Conservation (phyloP, 2,329 filamentous ascomycete species). For the Alternaria metachromatica region DNA sequence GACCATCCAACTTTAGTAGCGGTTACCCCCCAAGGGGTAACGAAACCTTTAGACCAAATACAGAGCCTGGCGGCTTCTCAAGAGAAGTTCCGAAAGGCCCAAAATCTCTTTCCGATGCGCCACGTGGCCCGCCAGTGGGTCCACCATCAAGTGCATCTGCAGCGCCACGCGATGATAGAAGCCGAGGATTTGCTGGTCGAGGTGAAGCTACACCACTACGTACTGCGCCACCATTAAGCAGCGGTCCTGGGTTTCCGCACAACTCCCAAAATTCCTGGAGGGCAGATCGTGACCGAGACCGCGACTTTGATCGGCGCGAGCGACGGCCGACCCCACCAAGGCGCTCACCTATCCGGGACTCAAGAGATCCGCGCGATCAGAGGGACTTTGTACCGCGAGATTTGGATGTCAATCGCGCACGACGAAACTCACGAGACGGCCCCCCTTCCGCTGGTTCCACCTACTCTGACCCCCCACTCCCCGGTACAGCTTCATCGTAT, state of each 20-base stretch:
- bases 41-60: conserved; percentile 37
- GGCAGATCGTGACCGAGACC: conserved; percentile 59
- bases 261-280: conserved; percentile 60
- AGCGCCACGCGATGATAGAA: conserved; percentile 61
- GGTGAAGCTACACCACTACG: conserved; percentile 68
- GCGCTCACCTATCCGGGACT: conserved; percentile 66
- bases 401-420: conserved; percentile 70
- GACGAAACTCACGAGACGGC: conserved; percentile 74
- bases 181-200: conserved; percentile 65
- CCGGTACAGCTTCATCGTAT: conserved; percentile 60
- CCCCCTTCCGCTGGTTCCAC: conserved; percentile 75
- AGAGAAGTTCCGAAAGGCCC: conserved; percentile 80
- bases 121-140: conserved; percentile 47
- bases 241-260: conserved; percentile 27
- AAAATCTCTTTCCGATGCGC: conserved; percentile 75
- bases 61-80: conserved; percentile 38
- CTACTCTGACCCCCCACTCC: conserved; percentile 68
- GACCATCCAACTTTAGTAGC: conserved; percentile 69
- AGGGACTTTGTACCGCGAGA: conserved; percentile 67
- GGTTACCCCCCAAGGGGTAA: conserved; percentile 60
- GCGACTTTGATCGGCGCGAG: conserved; percentile 61
- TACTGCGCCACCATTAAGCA: conserved; percentile 60
- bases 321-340: conserved; percentile 68
- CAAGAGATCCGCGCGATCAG: conserved; percentile 66
- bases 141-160: conserved; percentile 40